phyloP scores from a whole-genome alignment of 768 basidiomycete genomes.

The Galerina marginata region DNA sequence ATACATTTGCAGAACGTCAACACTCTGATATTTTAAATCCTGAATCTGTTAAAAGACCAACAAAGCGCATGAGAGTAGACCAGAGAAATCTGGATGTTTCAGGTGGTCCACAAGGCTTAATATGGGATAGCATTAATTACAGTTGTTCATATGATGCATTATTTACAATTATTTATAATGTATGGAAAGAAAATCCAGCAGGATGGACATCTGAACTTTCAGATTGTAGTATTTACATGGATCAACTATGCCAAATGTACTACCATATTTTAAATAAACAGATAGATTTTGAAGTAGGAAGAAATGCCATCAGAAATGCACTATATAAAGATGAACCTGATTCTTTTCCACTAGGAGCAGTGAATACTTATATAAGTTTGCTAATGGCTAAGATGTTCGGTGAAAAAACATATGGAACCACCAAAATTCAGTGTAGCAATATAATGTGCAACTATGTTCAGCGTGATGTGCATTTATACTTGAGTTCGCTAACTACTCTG shows the following conservation, averaged over 20 bases:
- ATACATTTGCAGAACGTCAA: no score
- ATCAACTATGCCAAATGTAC: neutral
- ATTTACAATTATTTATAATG: slow-evolving; percentile 3
- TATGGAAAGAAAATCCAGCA: slow-evolving; percentile 12
- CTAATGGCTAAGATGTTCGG: neutral
- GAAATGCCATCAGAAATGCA: neutral
- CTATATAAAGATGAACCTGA: neutral
- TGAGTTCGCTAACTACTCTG: neutral
- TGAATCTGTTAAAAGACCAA: no score
- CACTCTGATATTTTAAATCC: no score
- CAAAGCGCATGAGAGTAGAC: no score
- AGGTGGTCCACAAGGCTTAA: slow-evolving; percentile 12
- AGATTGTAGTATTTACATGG: neutral
- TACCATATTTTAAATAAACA: neutral
- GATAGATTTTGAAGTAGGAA: neutral
- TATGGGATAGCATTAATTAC: slow-evolving; percentile 18
- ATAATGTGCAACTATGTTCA: neutral
- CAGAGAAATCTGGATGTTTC: slow-evolving; percentile 6
- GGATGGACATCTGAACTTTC: neutral
- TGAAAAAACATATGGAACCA: neutral
- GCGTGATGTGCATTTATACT: neutral
- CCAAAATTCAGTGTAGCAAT: neutral
- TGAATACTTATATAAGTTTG: neutral
- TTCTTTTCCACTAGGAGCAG: neutral
- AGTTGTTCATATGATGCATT: slow-evolving; percentile 23